phyloP scores from a whole-genome alignment of 176 grass and related monocot genomes.

The Triticum aestivum region DNA sequence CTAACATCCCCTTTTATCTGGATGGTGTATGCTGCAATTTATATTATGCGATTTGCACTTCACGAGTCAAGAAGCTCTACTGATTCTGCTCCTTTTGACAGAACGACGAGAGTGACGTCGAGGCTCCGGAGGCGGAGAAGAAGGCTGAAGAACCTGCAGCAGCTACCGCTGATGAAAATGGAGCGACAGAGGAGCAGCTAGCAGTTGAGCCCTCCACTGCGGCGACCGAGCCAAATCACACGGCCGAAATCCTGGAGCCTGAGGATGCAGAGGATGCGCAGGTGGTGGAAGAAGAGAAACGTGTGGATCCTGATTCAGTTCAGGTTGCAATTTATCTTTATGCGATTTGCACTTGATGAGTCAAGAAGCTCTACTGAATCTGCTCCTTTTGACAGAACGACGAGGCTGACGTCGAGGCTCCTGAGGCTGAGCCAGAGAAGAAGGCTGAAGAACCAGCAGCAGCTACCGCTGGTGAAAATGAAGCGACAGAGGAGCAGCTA shows the following conservation, averaged over 20 bases:
- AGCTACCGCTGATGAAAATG: not conserved
- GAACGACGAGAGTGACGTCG: constrained; percentile 19
- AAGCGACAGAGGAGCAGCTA: constrained; percentile 1
- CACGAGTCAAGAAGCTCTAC: not conserved
- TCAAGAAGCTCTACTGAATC: not conserved
- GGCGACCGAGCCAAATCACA: not conserved
- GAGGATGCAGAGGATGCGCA: not conserved
- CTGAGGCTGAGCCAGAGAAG: constrained; percentile 2
- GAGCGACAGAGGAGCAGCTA: constrained; percentile 7
- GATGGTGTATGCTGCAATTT: not conserved
- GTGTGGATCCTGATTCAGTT: constrained; percentile 30
- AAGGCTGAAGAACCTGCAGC: constrained; percentile 24
- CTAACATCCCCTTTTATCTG: not conserved
- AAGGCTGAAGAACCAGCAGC: constrained; percentile 24
- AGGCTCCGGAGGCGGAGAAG: not conserved
- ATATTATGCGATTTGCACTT: not conserved
- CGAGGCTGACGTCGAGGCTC: not conserved
- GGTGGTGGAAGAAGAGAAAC: constrained; percentile 28
- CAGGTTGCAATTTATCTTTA: constrained; percentile 2
- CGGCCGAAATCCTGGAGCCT: not conserved
- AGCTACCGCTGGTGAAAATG: not conserved
- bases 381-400: constrained; percentile 17
- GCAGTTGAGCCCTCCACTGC: not conserved
- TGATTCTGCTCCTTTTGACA: not conserved
- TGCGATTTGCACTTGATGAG: not conserved